Evolutionary conservation across 352 stramenopile genomes (phyloP).

Genomic region (Blastocystis sp.): DNA sequence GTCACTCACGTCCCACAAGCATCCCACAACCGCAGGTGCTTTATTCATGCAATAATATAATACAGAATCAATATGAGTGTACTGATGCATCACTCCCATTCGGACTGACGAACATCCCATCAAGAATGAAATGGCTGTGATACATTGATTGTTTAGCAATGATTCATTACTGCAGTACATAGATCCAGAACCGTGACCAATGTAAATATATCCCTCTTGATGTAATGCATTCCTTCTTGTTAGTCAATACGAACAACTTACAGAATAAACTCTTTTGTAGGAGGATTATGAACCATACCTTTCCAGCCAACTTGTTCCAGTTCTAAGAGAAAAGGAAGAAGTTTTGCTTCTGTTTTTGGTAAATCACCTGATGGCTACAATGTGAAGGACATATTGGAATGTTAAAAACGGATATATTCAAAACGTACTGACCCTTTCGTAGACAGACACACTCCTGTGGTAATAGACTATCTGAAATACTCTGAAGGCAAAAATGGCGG

Average conservation of each 20-base stretch:
- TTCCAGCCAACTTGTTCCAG: neutral
- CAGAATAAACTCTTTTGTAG: neutral
- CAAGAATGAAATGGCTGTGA: neutral
- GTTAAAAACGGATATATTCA: conserved; percentile 22
- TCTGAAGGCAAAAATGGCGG: conserved; percentile 38
- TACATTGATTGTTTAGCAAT: neutral
- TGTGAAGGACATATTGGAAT: neutral
- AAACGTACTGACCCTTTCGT: neutral
- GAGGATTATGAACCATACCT: neutral
- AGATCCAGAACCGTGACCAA: neutral
- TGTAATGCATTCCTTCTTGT: neutral
- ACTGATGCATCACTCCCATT: neutral
- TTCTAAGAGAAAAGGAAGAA: neutral
- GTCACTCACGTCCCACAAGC: conserved; percentile 52
- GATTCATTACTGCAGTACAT: conserved; percentile 20
- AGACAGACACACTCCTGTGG: neutral
- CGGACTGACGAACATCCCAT: neutral
- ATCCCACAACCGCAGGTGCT: neutral
- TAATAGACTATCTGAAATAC: neutral
- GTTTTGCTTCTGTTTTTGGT: conserved; percentile 20
- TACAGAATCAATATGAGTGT: neutral
- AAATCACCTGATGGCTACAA: conserved; percentile 4
- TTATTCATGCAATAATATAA: neutral
- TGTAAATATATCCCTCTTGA: neutral
- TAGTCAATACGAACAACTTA: neutral